These are phyloP conservation scores for Aspergillus biplanus DNA, from an alignment of 495 filamentous ascomycete genomes.

Conservation along the genomic window DNA sequence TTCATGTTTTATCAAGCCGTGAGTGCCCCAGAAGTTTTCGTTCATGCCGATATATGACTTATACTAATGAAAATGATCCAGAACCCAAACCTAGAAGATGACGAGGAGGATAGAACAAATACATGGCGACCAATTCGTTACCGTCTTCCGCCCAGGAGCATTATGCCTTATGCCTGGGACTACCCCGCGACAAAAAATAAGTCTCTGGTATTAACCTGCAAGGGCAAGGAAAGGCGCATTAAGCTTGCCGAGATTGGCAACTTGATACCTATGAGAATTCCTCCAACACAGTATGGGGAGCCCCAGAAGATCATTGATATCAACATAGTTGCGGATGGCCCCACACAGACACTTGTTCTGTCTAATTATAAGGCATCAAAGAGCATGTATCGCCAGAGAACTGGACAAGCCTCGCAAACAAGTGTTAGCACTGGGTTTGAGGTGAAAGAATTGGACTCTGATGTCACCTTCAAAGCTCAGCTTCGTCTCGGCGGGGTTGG, in stretches of 20 bases:
- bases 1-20: slow-evolving; percentile 89
- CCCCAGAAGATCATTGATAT: slow-evolving; percentile 88
- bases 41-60: not conserved
- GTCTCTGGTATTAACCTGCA: slow-evolving; percentile 79
- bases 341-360: slow-evolving; percentile 89
- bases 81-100: slow-evolving; percentile 78
- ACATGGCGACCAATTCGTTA: slow-evolving; percentile 91
- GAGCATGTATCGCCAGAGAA: slow-evolving; percentile 91
- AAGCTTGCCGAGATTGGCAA: slow-evolving; percentile 97
- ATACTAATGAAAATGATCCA: slow-evolving; percentile 17
- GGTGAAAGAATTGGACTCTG: slow-evolving; percentile 86
- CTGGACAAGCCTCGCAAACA: slow-evolving; percentile 55
- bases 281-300: slow-evolving; percentile 57
- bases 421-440: slow-evolving; percentile 77
- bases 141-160: slow-evolving; percentile 89
- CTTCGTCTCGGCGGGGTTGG: slow-evolving; percentile 88
- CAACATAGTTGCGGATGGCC: slow-evolving; percentile 91
- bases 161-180: slow-evolving; percentile 99
- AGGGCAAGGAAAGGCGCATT: slow-evolving; percentile 82
- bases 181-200: slow-evolving; percentile 96
- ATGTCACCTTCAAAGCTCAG: slow-evolving; percentile 85
- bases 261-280: slow-evolving; percentile 82
- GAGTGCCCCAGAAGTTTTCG: slow-evolving; percentile 8
- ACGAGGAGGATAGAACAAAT: slow-evolving; percentile 72
- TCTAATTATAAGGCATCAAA: slow-evolving; percentile 94